Conservation (phyloP, 1,284 basidiomycete species). For the Leccinum huronense region DNA sequence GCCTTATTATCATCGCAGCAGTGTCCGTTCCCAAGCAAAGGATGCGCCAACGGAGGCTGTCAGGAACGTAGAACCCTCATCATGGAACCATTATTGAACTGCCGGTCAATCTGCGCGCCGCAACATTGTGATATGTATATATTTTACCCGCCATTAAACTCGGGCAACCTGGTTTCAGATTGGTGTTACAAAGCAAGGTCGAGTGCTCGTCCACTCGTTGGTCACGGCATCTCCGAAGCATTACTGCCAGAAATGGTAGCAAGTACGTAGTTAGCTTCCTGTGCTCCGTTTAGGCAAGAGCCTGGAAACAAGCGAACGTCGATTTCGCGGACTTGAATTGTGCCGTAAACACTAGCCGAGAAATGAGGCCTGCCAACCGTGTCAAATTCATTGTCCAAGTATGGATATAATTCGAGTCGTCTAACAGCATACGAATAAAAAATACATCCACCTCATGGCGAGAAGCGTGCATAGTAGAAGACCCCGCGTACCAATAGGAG, state of each 20-base stretch:
- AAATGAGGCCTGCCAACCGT: background rate
- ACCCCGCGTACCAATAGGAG: background rate
- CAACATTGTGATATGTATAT: background rate
- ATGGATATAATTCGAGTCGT: background rate
- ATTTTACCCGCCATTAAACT: slow-evolving; percentile 1
- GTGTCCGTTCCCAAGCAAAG: slow-evolving; percentile 3
- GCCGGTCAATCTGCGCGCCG: background rate
- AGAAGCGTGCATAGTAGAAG: background rate
- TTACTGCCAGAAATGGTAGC: background rate
- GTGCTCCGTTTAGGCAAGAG: background rate
- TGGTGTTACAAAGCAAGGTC: background rate
- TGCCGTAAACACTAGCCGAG: background rate
- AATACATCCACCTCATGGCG: background rate
- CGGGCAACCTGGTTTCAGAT: background rate
- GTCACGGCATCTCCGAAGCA: background rate
- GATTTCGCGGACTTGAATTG: background rate
- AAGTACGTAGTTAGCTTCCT: background rate
- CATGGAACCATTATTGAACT: background rate
- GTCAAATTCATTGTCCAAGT: background rate
- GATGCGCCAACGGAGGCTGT: background rate
- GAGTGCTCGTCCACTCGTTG: background rate
- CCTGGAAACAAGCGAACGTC: background rate
- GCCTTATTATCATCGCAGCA: slow-evolving; percentile 6
- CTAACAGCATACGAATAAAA: background rate
- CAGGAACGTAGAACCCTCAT: slow-evolving; percentile 1